These are phyloP conservation scores for Nakaseomyces nivariensis DNA, from an alignment of 1,139 yeast genomes.

Conservation along the genomic window DNA sequence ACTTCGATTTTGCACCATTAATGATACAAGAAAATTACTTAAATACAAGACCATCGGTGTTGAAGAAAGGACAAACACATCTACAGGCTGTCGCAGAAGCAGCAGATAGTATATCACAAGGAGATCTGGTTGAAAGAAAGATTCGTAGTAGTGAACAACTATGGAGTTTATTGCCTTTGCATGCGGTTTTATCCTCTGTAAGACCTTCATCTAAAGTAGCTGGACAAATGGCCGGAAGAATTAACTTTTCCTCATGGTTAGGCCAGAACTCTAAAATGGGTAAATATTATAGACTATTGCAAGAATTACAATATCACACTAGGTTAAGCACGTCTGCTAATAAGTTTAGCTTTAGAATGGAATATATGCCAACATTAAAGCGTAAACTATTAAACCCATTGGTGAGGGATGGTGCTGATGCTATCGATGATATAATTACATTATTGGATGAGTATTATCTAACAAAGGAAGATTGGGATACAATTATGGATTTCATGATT, in stretches of 20 bases:
- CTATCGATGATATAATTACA: slow-evolving; percentile 53
- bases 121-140: slow-evolving; percentile 69
- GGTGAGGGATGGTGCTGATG: slow-evolving; percentile 43
- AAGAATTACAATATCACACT: slow-evolving; percentile 83
- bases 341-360: slow-evolving; percentile 63
- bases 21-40: slow-evolving; percentile 95
- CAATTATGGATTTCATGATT: slow-evolving; percentile 68
- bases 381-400: slow-evolving; percentile 50
- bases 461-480: slow-evolving; percentile 89
- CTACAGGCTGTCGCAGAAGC: slow-evolving; percentile 63
- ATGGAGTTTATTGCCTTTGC: slow-evolving; percentile 92
- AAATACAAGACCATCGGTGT: slow-evolving; percentile 45
- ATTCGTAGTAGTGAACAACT: slow-evolving; percentile 90
- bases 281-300: slow-evolving; percentile 69
- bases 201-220: slow-evolving; percentile 69
- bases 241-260: slow-evolving; percentile 75
- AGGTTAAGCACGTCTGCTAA: slow-evolving; percentile 72
- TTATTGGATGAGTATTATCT: slow-evolving; percentile 75
- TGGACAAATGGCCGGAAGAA: slow-evolving; percentile 60
- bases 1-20: slow-evolving; percentile 86
- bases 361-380: slow-evolving; percentile 60
- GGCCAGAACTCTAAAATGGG: slow-evolving; percentile 84
- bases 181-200: slow-evolving; percentile 80
- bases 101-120: slow-evolving; percentile 72
- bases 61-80: slow-evolving; percentile 38